Percentiles rank a stretch among this genome's conserved stretches.
These are phyloP conservation scores for Aspergillus haitiensis DNA, from an alignment of 495 filamentous ascomycete genomes.

Conservation along the genomic window DNA sequence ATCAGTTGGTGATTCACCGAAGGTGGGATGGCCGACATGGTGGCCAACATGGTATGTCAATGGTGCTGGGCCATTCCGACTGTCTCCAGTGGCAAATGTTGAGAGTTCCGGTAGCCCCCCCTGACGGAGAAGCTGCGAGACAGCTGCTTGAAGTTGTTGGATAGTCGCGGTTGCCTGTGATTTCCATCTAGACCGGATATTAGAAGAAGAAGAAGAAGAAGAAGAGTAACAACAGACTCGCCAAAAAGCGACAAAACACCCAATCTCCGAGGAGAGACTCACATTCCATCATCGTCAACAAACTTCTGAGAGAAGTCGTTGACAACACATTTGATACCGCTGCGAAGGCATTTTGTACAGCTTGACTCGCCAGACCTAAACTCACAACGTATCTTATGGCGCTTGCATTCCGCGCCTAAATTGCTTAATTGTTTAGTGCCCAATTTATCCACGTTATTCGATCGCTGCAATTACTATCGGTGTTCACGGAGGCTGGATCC, in stretches of 20 bases:
- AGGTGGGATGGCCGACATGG: slow-evolving; percentile 28
- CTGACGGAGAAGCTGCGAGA: slow-evolving; percentile 46
- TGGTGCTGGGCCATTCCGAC: slow-evolving; percentile 34
- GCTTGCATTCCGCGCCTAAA: slow-evolving; percentile 49
- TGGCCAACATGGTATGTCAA: slow-evolving; percentile 33
- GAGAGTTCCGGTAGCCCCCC: slow-evolving; percentile 43
- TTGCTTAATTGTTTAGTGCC: slow-evolving; percentile 10
- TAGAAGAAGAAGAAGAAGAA: slow-evolving; percentile 10
- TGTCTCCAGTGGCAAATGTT: slow-evolving; percentile 36
- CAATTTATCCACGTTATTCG: background rate
- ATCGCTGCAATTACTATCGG: too few relatives aligned
- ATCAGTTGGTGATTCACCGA: slow-evolving; percentile 30
- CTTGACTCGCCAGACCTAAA: slow-evolving; percentile 43
- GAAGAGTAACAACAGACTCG: background rate
- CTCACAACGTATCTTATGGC: slow-evolving; percentile 51
- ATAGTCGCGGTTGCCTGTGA: slow-evolving; percentile 42
- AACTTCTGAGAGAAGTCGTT: slow-evolving; percentile 54
- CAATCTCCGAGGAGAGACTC: slow-evolving; percentile 21
- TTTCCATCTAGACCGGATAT: slow-evolving; percentile 42
- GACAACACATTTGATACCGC: slow-evolving; percentile 49
- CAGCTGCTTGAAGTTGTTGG: slow-evolving; percentile 46
- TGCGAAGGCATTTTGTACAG: slow-evolving; percentile 48
- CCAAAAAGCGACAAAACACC: background rate
- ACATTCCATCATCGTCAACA: slow-evolving; percentile 50
- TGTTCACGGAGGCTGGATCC: background rate